Evolutionary conservation across 2,329 filamentous ascomycete species (phyloP).

Genomic region (Exophiala spinifera): DNA sequence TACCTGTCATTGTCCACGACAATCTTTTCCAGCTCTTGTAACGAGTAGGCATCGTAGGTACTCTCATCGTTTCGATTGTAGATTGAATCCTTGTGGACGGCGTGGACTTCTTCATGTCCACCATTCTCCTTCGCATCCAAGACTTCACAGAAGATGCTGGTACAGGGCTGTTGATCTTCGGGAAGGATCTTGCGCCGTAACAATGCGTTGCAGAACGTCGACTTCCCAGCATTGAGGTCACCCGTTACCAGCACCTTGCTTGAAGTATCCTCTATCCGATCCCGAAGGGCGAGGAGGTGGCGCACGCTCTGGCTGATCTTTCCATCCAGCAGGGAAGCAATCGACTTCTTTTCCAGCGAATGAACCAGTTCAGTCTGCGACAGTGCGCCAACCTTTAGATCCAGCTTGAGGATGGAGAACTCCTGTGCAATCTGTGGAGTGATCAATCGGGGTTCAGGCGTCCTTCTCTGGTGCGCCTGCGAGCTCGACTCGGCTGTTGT

Average conservation of each 20-base stretch:
- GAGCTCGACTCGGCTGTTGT: conserved; percentile 67
- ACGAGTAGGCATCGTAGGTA: conserved; percentile 81
- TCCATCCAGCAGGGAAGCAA: conserved; percentile 85
- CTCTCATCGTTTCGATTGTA: conserved; percentile 91
- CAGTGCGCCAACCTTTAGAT: conserved; percentile 82
- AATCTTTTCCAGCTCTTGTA: conserved; percentile 79
- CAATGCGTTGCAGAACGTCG: conserved; percentile 97
- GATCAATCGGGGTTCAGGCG: conserved; percentile 75
- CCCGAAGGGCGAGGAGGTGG: conserved; percentile 79
- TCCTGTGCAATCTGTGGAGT: conserved; percentile 92
- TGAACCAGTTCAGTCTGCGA: conserved; percentile 90
- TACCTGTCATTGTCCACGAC: conserved; percentile 86
- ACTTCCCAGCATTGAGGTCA: conserved; percentile 95
- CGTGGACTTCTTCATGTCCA: conserved; percentile 91
- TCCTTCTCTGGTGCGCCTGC: conserved; percentile 59
- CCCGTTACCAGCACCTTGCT: conserved; percentile 96
- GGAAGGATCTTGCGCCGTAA: conserved; percentile 87
- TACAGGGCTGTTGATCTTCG: conserved; percentile 97
- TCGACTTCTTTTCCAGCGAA: conserved; percentile 86
- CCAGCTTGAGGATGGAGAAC: conserved; percentile 91
- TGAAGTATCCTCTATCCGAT: conserved; percentile 93
- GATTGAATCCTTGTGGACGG: conserved; percentile 72
- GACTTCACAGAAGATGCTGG: conserved; percentile 97
- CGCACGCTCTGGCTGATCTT: conserved; percentile 93
- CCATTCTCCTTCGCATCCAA: conserved; percentile 87